These are phyloP conservation scores for Botrytis elliptica DNA, from an alignment of 2,329 filamentous ascomycete species.

Conservation along the genomic window DNA sequence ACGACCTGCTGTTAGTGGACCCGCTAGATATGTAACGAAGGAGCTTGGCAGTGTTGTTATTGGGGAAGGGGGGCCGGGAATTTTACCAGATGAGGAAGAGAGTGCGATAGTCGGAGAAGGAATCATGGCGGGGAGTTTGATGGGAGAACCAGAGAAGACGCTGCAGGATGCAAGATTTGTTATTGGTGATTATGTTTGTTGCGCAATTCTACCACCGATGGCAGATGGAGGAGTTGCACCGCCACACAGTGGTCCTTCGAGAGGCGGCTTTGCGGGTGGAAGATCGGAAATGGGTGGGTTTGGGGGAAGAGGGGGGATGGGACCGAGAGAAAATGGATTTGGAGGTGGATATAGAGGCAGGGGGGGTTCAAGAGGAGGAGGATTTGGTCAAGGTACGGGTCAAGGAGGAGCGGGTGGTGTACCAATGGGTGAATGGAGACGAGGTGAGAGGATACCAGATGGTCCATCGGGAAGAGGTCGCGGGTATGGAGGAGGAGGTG, in stretches of 20 bases:
- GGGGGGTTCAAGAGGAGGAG: constrained; percentile 41
- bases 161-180: constrained; percentile 77
- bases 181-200: constrained; percentile 84
- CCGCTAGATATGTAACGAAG: constrained; percentile 69
- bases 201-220: constrained; percentile 74
- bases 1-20: constrained; percentile 35
- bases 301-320: constrained; percentile 42
- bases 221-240: constrained; percentile 72
- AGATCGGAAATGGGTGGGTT: constrained; percentile 41
- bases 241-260: constrained; percentile 47
- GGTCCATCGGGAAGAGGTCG: constrained; percentile 44
- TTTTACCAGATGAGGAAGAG: constrained; percentile 42
- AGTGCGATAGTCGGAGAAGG: constrained; percentile 37
- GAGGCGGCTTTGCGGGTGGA: constrained; percentile 40
- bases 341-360: constrained; percentile 39
- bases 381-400: constrained; percentile 44
- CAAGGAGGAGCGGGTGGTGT: constrained; percentile 38
- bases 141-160: constrained; percentile 68
- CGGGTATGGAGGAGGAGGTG: constrained; percentile 51
- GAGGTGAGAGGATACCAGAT: constrained; percentile 62
- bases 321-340: constrained; percentile 41
- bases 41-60: constrained; percentile 83
- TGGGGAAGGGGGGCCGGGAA: constrained; percentile 54
- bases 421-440: constrained; percentile 61
- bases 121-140: constrained; percentile 42